Evolutionary conservation across 2,329 filamentous ascomycete genomes (phyloP).

Genomic region (Penicillium sp.): DNA sequence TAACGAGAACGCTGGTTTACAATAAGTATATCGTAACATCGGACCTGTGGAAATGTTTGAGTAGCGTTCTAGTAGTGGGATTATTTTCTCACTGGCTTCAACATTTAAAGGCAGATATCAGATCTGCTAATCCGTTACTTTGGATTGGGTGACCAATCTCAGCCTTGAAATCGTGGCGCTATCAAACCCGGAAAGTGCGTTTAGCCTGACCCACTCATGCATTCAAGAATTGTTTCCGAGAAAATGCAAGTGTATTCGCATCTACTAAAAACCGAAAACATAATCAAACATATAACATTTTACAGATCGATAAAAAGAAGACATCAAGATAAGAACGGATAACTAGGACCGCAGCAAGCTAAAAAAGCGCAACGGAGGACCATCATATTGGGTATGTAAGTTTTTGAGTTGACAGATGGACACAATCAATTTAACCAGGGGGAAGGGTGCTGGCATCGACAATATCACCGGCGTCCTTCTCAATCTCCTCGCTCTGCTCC

Average conservation of each 20-base stretch:
- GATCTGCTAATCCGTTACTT: no score
- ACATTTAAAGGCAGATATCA: no score
- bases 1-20: no score
- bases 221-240: no score
- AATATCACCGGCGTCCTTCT: constrained; percentile 90
- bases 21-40: no score
- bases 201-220: no score
- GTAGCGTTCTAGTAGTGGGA: no score
- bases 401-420: constrained; percentile 20
- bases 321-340: background rate
- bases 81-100: no score
- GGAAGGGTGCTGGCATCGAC: constrained; percentile 93
- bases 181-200: no score
- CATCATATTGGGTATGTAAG: constrained; percentile 25
- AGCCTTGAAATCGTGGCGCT: no score
- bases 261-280: background rate
- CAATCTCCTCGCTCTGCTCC: constrained; percentile 67
- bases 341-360: constrained; percentile 4
- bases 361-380: constrained; percentile 12
- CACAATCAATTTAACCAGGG: constrained; percentile 64
- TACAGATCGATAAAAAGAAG: constrained; percentile 5
- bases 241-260: background rate
- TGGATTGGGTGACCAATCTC: no score
- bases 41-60: no score
- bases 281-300: constrained; percentile 6